phyloP scores from a whole-genome alignment of 2,329 filamentous ascomycete species.

The Alternaria consortialis region DNA sequence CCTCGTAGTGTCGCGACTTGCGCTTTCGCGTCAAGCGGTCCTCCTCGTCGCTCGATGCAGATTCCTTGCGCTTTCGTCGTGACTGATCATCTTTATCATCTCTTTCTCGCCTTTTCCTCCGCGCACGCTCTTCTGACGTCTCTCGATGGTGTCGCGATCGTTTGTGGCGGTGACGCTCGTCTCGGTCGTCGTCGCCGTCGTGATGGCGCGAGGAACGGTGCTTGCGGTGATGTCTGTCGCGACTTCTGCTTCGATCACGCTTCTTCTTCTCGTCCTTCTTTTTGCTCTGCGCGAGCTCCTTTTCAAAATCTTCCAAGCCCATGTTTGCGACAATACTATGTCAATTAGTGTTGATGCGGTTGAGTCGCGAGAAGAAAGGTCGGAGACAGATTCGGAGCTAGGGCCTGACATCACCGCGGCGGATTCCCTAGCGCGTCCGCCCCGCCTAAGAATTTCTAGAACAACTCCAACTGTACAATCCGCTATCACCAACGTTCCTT shows the following conservation, averaged over 20 bases:
- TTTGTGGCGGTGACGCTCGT: conserved; percentile 67
- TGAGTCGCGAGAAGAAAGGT: conserved; percentile 20
- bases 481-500: conserved; percentile 16
- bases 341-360: neutral
- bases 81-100: conserved; percentile 51
- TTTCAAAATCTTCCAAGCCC: conserved; percentile 79
- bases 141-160: conserved; percentile 66
- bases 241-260: conserved; percentile 56
- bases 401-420: conserved; percentile 39
- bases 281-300: conserved; percentile 73
- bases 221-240: conserved; percentile 51
- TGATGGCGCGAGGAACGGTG: conserved; percentile 57
- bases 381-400: conserved; percentile 24
- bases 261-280: conserved; percentile 61
- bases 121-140: conserved; percentile 49
- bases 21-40: conserved; percentile 44
- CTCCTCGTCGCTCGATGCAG: conserved; percentile 47
- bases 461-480: conserved; percentile 3
- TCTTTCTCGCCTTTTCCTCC: conserved; percentile 56
- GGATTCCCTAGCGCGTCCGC: conserved; percentile 26
- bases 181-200: conserved; percentile 56
- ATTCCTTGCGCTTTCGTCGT: conserved; percentile 42
- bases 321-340: conserved; percentile 49
- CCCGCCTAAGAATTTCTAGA: conserved; percentile 48
- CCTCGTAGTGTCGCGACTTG: conserved; percentile 46